Base-by-base conservation (phyloP, 2,329 filamentous ascomycete species). In the Emydomyces testavorans region DNA sequence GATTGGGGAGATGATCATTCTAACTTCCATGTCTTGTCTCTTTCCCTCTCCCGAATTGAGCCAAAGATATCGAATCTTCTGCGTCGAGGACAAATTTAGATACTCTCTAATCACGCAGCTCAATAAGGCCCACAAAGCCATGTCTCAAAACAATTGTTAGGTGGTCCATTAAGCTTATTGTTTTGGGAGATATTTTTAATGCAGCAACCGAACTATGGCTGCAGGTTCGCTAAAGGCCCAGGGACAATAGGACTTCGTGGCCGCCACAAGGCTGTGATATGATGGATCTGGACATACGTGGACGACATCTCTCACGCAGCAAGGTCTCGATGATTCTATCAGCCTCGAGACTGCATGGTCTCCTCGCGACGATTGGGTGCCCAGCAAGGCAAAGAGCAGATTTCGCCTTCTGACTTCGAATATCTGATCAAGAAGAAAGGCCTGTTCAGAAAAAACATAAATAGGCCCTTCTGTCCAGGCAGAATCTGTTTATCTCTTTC, bases 211-310 rank as follows among this genome's bases (percentile, higher is more conserved):
- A 41, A 34, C 29, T 15, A 26, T 42, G 31, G 23, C 46, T 42
- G 46, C 46, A 42, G 28, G 15, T 48, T 48, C 46, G 46, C 46
- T 48, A 48, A 42, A 39, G 21, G 20, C 20, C 28, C 35, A 35
- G 28, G 18, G 29, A 48, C 37, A 36, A 48, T 15, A 48, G 37
- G 46, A 18, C 46, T n/a, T 35, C 37, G 36, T 48, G 37, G 28
- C 37, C 46, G 46, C 46, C 46, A 42, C 46, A 36, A 48, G 46
- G 37, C 46, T 48, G 28, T 5, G 28, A 21, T 16, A 6, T n/a
- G 20, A 41, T 23, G 26, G 37, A 18, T 13, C 28, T 24, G 36
- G n/a, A 35, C 16, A 40, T 41, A 48, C 46, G 46, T 48, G 46
- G 46, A 48, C 28, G 21, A 8, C 36, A 6, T n/a, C 11, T 18